Evolutionary conservation across 306 rosid species (phyloP), one percentile per base, ranked within the genome.

Genomic region (Lathyrus aphaca): DNA sequence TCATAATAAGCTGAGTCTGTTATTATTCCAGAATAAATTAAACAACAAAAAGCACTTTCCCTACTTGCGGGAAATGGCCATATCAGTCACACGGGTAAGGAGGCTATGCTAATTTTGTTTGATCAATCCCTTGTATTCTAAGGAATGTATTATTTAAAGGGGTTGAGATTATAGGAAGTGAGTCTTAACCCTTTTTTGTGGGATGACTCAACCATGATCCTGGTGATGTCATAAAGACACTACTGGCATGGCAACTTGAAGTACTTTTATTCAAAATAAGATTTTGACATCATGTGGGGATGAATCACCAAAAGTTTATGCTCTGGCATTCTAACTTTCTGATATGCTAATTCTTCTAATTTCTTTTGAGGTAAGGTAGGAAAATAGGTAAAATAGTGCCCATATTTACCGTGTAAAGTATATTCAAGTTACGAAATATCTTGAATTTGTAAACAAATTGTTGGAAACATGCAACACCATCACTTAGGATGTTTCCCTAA

Each of bases 131-230:
- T 56, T 45, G 55, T 23, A n/a, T 48, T 65, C 69, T 51, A 45
- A 27, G 23, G 73, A 45, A 29, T 55, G 72, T 70, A 63, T 39
- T 77, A 71, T 64, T 43, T 70, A 77, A 32, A 69, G 39, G 71
- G 66, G 42, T 40, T 42, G 15, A 50, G 62, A 60, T 40, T 61
- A 68, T 61, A 68, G 43, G 49, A 27, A 19, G 53, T 71, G 72
- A 63, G 7, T 69, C 15, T 62, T 27, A 27, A 0, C 29, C 29
- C 4, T 27, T 1, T 27, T 1, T 29, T 13, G 68, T 77, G 66
- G 40, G 77, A 39, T 64, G 77, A 77, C 82, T 77, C 73, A 71
- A 14, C 37, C 57, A 19, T 9, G 14, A 51, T 51, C 57, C 19
- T 51, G 57, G 57, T 18, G 57, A 51, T 51, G 57, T 19, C 18